A percentile compares a stretch with the other conserved stretches of the same genome.
These are phyloP conservation scores for Coleophoma crateriformis DNA, from an alignment of 2,329 filamentous ascomycete species.

Conservation along the genomic window DNA sequence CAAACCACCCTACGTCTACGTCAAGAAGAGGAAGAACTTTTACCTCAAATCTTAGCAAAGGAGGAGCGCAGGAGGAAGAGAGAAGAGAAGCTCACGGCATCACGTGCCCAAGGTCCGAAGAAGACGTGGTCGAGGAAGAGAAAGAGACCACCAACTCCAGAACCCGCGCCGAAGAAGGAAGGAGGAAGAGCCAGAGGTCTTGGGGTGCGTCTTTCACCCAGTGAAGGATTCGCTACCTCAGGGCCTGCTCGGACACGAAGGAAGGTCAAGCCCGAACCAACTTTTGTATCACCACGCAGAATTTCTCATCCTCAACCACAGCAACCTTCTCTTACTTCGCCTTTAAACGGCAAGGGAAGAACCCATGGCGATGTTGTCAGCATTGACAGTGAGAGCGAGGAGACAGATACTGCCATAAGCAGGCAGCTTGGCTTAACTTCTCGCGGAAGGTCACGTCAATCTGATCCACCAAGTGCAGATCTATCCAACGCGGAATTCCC, in stretches of 20 bases:
- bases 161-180: background rate
- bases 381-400: slow-evolving; percentile 2
- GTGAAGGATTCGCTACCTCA: background rate
- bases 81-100: slow-evolving; percentile 4
- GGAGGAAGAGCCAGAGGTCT: background rate
- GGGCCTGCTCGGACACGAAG: slow-evolving; percentile 1
- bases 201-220: background rate
- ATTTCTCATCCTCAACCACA: slow-evolving; percentile 1
- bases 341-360: slow-evolving; percentile 5
- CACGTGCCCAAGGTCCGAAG: background rate
- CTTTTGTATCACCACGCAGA: slow-evolving; percentile 1
- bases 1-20: slow-evolving; percentile 9
- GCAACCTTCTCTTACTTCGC: slow-evolving; percentile 16
- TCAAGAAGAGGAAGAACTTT: slow-evolving; percentile 5
- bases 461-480: background rate
- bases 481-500: background rate
- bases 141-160: slow-evolving; percentile 4
- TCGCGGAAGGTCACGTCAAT: background rate
- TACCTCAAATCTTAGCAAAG: slow-evolving; percentile 4
- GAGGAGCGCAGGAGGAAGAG: slow-evolving; percentile 2
- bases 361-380: slow-evolving; percentile 5
- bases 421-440: slow-evolving; percentile 8
- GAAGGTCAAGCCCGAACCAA: background rate
- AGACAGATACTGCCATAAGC: slow-evolving; percentile 9
- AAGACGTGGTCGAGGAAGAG: slow-evolving; percentile 4